phyloP scores from a whole-genome alignment of 2,329 filamentous ascomycete genomes.

The Xylaria multiplex region DNA sequence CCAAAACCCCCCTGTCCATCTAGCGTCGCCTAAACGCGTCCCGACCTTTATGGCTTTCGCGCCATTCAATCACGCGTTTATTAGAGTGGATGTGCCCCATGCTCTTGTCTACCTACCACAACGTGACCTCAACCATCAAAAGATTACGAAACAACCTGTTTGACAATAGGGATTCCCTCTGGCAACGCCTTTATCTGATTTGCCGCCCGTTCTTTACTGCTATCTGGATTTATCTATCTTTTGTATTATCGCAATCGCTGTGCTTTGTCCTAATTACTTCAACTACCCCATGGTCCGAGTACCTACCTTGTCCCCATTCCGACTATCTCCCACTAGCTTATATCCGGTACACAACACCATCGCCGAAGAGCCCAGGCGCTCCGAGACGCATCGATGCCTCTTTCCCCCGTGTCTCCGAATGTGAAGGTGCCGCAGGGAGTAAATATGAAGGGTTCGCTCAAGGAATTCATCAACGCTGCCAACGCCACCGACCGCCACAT shows the following conservation, averaged over 20 bases:
- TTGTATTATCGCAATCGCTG: background rate
- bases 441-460: conserved; percentile 58
- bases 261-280: background rate
- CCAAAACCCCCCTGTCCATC: background rate
- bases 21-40: conserved; percentile 22
- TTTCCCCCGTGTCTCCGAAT: conserved; percentile 60
- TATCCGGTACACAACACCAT: conserved; percentile 18
- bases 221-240: background rate
- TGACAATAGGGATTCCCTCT: background rate
- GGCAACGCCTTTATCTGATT: background rate
- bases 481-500: conserved; percentile 34
- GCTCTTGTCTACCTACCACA: conserved; percentile 3
- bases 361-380: conserved; percentile 29
- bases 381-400: conserved; percentile 54
- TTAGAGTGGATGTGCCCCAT: conserved; percentile 3
- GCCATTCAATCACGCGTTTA: conserved; percentile 30
- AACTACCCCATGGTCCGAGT: background rate
- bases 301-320: conserved; percentile 4
- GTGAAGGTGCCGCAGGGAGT: conserved; percentile 57
- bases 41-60: conserved; percentile 13
- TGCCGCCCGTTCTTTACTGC: conserved; percentile 14
- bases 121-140: conserved; percentile 14
- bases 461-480: conserved; percentile 53
- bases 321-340: background rate
- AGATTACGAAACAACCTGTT: background rate